Evolutionary conservation across 1,284 basidiomycete species (phyloP).

Genomic region (Ustilago tritici): DNA sequence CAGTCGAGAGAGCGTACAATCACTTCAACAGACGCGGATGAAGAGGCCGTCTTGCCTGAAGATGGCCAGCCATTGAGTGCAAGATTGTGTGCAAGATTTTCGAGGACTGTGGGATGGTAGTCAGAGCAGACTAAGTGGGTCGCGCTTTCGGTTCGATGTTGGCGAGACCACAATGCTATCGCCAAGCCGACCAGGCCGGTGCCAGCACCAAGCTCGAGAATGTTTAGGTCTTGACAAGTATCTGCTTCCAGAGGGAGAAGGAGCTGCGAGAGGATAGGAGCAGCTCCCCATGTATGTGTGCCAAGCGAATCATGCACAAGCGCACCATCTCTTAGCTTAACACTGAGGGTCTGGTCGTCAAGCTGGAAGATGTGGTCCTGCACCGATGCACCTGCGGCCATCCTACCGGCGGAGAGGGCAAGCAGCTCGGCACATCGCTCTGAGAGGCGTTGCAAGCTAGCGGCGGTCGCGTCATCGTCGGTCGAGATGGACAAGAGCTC

Average conservation of each 20-base stretch:
- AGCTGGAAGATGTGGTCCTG: constrained; percentile 35
- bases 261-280: constrained; percentile 58
- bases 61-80: constrained; percentile 35
- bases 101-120: constrained; percentile 60
- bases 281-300: constrained; percentile 64
- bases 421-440: constrained; percentile 48
- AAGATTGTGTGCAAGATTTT: constrained; percentile 56
- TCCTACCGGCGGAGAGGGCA: constrained; percentile 47
- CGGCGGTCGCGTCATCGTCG: constrained; percentile 14
- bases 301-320: constrained; percentile 62
- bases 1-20: constrained; percentile 56
- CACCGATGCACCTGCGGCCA: constrained; percentile 43
- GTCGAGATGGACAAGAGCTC: constrained; percentile 23
- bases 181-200: constrained; percentile 64
- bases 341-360: constrained; percentile 10
- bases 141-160: not conserved
- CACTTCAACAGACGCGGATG: constrained; percentile 2
- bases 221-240: constrained; percentile 3
- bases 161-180: constrained; percentile 30
- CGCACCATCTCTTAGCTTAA: constrained; percentile 53
- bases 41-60: not conserved
- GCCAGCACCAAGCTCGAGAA: constrained; percentile 66
- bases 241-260: constrained; percentile 29
- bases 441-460: constrained; percentile 17
- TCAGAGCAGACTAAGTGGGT: constrained; percentile 53